Percentiles rank a stretch among this genome's conserved stretches.
Conservation (phyloP, 2,329 filamentous ascomycete species). For the Emydomyces testavorans region DNA sequence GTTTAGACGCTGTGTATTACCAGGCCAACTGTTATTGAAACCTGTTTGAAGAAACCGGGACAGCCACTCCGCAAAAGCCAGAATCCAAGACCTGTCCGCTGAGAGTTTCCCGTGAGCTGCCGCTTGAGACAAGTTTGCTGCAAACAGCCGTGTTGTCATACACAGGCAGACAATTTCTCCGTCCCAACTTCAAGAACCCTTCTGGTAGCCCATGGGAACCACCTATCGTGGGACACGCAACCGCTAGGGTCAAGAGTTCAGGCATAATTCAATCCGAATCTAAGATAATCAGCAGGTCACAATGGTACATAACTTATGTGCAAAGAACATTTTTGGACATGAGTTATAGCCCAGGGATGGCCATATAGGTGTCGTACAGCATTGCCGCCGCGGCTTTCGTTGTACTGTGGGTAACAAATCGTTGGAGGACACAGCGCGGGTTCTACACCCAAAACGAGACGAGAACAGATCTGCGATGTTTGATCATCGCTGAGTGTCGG, state of each 20-base stretch:
- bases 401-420: background rate
- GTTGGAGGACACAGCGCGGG: background rate
- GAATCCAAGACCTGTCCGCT: no score
- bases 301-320: background rate
- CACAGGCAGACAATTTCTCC: background rate
- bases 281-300: background rate
- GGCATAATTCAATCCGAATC: background rate
- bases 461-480: constrained; percentile 2
- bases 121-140: constrained; percentile 4
- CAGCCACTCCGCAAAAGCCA: no score
- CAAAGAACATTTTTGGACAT: background rate
- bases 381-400: constrained; percentile 4
- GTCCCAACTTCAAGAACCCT: background rate
- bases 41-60: no score
- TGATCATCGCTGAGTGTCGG: background rate
- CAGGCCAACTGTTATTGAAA: no score
- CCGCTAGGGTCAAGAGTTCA: background rate
- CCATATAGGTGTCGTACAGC: constrained; percentile 8
- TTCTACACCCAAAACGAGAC: background rate
- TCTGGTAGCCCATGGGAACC: background rate
- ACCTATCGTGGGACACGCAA: constrained; percentile 2
- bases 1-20: no score
- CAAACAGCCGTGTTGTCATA: constrained; percentile 7
- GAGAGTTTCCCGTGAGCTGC: no score
- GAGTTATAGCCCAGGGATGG: background rate